Evolutionary conservation across 306 rosid species (phyloP), one percentile per base, ranked within the genome.

Genomic region (Gleditsia sinensis): DNA sequence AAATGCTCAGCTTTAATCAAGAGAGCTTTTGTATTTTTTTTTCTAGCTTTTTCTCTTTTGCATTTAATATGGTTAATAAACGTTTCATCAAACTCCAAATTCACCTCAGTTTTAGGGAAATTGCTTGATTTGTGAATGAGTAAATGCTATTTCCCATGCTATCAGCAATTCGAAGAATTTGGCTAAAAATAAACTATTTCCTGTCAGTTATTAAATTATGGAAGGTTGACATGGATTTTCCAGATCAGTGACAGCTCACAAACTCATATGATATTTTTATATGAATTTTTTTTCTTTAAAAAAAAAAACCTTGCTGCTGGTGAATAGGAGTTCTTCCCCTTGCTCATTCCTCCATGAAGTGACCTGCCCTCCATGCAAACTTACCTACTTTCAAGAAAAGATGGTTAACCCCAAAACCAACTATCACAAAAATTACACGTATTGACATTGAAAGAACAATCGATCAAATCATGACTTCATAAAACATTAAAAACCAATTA

Each of bases 241-340:
- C 79, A n/a, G 27, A 54, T 53, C 49, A 57, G 51, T 7, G 39
- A 51, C 53, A 58, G 25, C 37, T 46, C 56, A 72, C 69, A 59
- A 72, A 59, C 25, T 13, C 54, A 67, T 28, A 36, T 37, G 9
- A 71, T 56, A n/a, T 48, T 6, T 16, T 56, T 39, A 40, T 34
- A 21, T n/a, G n/a, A n/a, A 10, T 37, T 51, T 16, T 64, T 27
- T 5, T 28, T 16, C 42, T 6, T 56, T 6, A 19, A 53, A 48
- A 21, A 48, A 34, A 16, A 48, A 33, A 28, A 89, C 98, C 97
- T 94, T 94, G 78, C 91, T 86, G 80, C 97, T 94, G 24, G 97
- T 88, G 88, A 94, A 94, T 8, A 91, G 85, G 78, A 89, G 97
- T 72, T 94, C 98, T 88, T 94, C 93, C 7, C 98, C 98, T 24